Conservation (phyloP, 345 rosid species). For the Gossypium australe region DNA sequence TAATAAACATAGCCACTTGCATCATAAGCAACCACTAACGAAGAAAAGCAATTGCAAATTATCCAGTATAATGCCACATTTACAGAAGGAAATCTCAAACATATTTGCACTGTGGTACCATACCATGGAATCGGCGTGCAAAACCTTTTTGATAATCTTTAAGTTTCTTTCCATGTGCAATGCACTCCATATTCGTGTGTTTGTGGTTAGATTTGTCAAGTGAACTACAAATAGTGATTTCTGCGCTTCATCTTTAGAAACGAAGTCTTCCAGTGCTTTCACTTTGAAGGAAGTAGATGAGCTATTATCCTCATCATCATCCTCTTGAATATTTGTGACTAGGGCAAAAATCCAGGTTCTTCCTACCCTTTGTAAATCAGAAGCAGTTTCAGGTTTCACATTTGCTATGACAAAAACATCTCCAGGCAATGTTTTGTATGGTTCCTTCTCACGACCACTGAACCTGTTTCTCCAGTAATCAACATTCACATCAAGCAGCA, state of each 20-base stretch:
- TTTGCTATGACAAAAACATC: slow-evolving; percentile 34
- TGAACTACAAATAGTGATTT: slow-evolving; percentile 26
- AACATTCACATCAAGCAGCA: slow-evolving; percentile 21
- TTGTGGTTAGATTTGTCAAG: slow-evolving; percentile 28
- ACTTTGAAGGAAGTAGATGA: slow-evolving; percentile 22
- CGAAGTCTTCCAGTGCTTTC: slow-evolving; percentile 2
- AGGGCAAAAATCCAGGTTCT: slow-evolving; percentile 27
- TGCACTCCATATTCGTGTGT: slow-evolving; percentile 34
- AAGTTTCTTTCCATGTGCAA: slow-evolving; percentile 25
- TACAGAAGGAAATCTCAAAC: not conserved
- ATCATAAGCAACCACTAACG: not conserved
- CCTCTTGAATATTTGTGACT: slow-evolving; percentile 4
- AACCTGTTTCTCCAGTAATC: slow-evolving; percentile 35
- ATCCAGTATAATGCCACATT: no score
- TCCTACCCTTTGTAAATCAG: slow-evolving; percentile 32
- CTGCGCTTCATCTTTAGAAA: not conserved
- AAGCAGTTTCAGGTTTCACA: slow-evolving; percentile 27
- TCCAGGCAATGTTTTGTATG: slow-evolving; percentile 39
- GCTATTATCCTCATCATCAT: not conserved
- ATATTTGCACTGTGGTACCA: not conserved
- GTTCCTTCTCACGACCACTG: slow-evolving; percentile 19
- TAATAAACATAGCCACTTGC: not conserved
- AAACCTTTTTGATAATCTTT: slow-evolving; percentile 22
- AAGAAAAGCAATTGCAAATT: not conserved
- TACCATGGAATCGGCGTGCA: slow-evolving; percentile 14